These are phyloP conservation scores for Petunia axillaris DNA, from an alignment of 257 asterid genomes.

Conservation along the genomic window DNA sequence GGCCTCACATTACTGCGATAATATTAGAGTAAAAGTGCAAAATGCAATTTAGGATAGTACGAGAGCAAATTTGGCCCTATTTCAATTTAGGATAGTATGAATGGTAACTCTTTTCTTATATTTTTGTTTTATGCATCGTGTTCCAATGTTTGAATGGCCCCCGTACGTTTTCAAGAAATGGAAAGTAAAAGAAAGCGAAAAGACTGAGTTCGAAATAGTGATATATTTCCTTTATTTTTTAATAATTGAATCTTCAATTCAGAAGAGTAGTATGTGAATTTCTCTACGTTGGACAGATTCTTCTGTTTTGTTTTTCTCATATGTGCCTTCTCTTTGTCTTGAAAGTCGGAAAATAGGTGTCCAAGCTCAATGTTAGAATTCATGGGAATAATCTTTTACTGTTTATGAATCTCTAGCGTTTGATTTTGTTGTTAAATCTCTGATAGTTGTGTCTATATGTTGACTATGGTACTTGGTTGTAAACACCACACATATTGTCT, in stretches of 20 bases:
- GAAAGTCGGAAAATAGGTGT: neutral
- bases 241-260: neutral
- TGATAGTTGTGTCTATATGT: conserved; percentile 12
- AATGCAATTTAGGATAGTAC: no score
- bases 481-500: neutral
- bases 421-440: conserved; percentile 16
- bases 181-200: neutral
- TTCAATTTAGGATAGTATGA: neutral
- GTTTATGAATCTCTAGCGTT: conserved; percentile 7
- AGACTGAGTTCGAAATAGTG: conserved; percentile 3
- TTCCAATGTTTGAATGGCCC: conserved; percentile 1
- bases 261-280: neutral
- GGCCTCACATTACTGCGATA: no score
- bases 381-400: neutral
- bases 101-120: no score
- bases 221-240: neutral
- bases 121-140: neutral
- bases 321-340: conserved; percentile 17
- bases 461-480: neutral
- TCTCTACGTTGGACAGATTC: neutral
- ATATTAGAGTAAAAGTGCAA: no score
- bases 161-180: neutral
- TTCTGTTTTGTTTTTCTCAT: conserved; percentile 15
- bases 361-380: conserved; percentile 1
- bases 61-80: no score